These are phyloP conservation scores for Salix viminalis DNA, from an alignment of 345 rosid species.

Conservation along the genomic window DNA sequence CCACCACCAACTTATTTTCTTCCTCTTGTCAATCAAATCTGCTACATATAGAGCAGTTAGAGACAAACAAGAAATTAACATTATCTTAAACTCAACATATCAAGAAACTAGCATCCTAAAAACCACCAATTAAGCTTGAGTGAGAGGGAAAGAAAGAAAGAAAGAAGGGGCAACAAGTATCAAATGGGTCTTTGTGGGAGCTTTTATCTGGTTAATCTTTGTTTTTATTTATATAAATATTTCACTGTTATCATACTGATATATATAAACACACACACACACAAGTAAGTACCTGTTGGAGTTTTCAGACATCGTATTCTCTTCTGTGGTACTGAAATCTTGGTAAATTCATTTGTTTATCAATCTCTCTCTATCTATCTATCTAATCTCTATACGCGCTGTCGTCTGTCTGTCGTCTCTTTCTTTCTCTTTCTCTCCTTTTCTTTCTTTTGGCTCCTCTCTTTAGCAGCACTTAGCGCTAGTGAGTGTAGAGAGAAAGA, in stretches of 20 bases:
- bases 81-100: not conserved
- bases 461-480: constrained; percentile 24
- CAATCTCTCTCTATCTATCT: not conserved
- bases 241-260: not conserved
- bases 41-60: constrained; percentile 18
- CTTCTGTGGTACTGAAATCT: constrained; percentile 41
- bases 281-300: constrained; percentile 33
- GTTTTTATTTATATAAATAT: not conserved
- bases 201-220: not conserved
- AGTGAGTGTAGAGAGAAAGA: constrained; percentile 9
- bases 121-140: not conserved
- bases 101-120: constrained; percentile 6
- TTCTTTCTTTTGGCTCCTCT: constrained; percentile 28
- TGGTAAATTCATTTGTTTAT: constrained; percentile 24
- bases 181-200: constrained; percentile 10
- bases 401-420: constrained; percentile 35
- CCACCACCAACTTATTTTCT: not conserved
- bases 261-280: not conserved
- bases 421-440: constrained; percentile 38
- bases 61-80: constrained; percentile 12
- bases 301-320: constrained; percentile 64
- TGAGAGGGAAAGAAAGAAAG: not conserved
- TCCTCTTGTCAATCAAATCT: constrained; percentile 19
- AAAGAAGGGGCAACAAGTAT: not conserved
- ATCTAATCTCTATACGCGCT: constrained; percentile 4